phyloP scores from a whole-genome alignment of 2,329 filamentous ascomycete species.

The Cercospora citrullina region DNA sequence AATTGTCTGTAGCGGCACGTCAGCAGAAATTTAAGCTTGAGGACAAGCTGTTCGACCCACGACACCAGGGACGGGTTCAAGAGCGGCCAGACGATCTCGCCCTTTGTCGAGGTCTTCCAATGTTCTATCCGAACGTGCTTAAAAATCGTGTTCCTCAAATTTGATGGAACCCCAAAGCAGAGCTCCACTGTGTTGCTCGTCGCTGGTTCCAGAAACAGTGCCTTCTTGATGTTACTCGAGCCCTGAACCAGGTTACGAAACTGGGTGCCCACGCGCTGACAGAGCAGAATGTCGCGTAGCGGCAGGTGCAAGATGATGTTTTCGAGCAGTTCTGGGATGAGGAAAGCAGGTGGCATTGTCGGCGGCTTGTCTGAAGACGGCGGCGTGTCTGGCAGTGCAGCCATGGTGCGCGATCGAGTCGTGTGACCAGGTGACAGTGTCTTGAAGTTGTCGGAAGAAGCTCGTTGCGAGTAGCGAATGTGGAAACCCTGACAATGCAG shows the following conservation, averaged over 20 bases:
- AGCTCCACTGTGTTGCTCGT: no score
- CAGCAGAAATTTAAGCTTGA: no score
- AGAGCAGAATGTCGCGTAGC: not conserved
- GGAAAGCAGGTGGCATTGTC: not conserved
- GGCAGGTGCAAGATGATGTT: not conserved
- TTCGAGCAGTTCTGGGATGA: not conserved
- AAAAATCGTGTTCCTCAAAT: no score
- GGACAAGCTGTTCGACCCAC: no score
- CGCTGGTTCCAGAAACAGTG: no score
- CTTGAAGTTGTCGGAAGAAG: not conserved
- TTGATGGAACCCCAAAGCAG: no score
- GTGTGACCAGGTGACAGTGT: not conserved
- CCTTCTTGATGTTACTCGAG: not conserved
- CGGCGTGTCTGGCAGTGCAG: not conserved
- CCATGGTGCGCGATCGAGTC: not conserved
- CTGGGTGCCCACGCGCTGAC: not conserved
- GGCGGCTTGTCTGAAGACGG: not conserved
- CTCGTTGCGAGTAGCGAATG: not conserved
- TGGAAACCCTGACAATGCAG: not conserved
- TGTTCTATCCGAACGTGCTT: no score
- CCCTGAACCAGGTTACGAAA: not conserved
- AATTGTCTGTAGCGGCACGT: no score
- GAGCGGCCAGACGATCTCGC: no score
- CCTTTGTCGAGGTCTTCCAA: no score
- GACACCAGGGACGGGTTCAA: no score